These are phyloP conservation scores for Hemerocallis citrina DNA, from an alignment of 106 monocot species.

Conservation along the genomic window DNA sequence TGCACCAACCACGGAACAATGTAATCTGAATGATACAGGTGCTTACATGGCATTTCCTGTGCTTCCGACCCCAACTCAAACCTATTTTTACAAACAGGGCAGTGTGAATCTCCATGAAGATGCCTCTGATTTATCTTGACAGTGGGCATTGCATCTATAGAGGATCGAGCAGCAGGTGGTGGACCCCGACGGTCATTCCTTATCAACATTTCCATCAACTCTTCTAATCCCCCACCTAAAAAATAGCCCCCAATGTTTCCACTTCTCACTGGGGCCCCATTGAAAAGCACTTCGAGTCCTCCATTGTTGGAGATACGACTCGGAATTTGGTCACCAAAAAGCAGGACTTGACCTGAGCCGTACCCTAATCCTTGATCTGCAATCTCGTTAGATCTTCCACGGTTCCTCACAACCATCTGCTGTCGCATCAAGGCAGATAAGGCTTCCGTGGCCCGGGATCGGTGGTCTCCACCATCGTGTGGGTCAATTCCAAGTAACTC, in stretches of 20 bases:
- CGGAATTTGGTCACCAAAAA: constrained; percentile 35
- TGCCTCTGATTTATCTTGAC: constrained; percentile 65
- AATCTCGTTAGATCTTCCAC: not conserved
- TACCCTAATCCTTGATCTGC: constrained; percentile 12
- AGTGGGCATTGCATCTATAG: constrained; percentile 65
- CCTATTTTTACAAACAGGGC: constrained; percentile 78
- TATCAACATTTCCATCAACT: constrained; percentile 38
- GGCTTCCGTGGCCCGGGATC: constrained; percentile 33
- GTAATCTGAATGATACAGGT: constrained; percentile 79
- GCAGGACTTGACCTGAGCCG: constrained; percentile 31
- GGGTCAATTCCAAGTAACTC: constrained; percentile 13
- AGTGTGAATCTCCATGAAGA: constrained; percentile 68
- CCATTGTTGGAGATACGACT: not conserved
- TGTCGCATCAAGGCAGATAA: constrained; percentile 41
- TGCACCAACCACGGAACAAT: constrained; percentile 80
- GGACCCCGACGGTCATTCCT: constrained; percentile 41
- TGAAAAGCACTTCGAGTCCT: constrained; percentile 33
- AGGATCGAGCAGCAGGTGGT: constrained; percentile 56
- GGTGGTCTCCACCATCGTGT: constrained; percentile 10
- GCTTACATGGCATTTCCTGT: constrained; percentile 81
- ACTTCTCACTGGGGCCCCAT: constrained; percentile 17
- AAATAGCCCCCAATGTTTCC: constrained; percentile 34
- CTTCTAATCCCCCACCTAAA: constrained; percentile 42
- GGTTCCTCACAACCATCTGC: constrained; percentile 20
- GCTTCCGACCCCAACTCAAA: constrained; percentile 75